These are phyloP conservation scores for Corynespora cassiicola DNA, from an alignment of 2,329 filamentous ascomycete genomes.

Conservation along the genomic window DNA sequence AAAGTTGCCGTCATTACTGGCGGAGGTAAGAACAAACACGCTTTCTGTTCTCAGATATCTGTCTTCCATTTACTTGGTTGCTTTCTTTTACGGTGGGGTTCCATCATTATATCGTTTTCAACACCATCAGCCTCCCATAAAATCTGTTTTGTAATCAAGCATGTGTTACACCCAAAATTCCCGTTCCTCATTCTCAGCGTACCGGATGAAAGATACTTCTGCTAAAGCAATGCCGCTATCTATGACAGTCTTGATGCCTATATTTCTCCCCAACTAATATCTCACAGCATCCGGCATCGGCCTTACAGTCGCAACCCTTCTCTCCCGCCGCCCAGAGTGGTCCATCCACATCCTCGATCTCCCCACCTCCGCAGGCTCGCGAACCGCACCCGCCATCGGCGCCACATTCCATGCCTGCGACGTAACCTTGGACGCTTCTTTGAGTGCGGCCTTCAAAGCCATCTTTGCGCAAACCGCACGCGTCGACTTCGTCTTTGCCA, in stretches of 20 bases:
- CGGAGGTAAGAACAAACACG: slow-evolving; percentile 10
- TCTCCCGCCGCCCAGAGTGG: slow-evolving; percentile 43
- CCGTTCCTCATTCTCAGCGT: too few relatives aligned
- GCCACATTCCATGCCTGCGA: slow-evolving; percentile 46
- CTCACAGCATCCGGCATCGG: slow-evolving; percentile 50
- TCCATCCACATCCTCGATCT: slow-evolving; percentile 49
- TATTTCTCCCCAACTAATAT: not conserved
- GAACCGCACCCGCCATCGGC: slow-evolving; percentile 29
- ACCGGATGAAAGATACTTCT: too few relatives aligned
- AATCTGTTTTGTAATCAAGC: too few relatives aligned
- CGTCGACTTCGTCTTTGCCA: slow-evolving; percentile 57
- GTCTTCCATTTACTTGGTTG: too few relatives aligned
- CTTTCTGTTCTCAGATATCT: not conserved
- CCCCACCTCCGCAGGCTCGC: slow-evolving; percentile 31
- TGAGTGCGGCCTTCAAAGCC: slow-evolving; percentile 41
- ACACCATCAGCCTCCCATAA: too few relatives aligned
- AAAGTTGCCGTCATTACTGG: slow-evolving; percentile 18
- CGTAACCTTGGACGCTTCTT: slow-evolving; percentile 41
- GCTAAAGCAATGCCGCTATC: too few relatives aligned
- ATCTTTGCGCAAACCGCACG: slow-evolving; percentile 38
- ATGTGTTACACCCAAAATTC: too few relatives aligned
- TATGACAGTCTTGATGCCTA: too few relatives aligned
- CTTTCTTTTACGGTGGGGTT: not conserved
- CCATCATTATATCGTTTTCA: not conserved
- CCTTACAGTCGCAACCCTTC: slow-evolving; percentile 44